These are phyloP conservation scores for Albifimbria verrucaria DNA, from an alignment of 2,329 filamentous ascomycete genomes.

Conservation along the genomic window DNA sequence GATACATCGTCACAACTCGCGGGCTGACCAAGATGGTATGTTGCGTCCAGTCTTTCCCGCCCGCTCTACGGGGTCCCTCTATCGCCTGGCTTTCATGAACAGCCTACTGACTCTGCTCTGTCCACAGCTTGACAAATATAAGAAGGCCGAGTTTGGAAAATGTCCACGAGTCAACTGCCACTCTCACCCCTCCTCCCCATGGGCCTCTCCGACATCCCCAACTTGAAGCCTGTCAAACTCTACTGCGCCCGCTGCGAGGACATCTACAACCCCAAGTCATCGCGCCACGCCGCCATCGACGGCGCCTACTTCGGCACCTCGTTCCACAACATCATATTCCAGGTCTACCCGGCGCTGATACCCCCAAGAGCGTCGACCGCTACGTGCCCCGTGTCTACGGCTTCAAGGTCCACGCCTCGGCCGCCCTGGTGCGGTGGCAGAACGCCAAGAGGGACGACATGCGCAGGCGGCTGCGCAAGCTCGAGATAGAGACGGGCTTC, in stretches of 20 bases:
- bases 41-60: constrained; percentile 5
- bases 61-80: constrained; percentile 1
- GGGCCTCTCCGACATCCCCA: constrained; percentile 86
- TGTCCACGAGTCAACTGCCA: constrained; percentile 96
- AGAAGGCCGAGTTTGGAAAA: constrained; percentile 96
- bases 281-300: constrained; percentile 90
- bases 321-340: constrained; percentile 99
- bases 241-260: constrained; percentile 98
- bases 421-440: constrained; percentile 89
- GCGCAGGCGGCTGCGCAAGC: constrained; percentile 68
- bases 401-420: constrained; percentile 90
- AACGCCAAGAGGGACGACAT: constrained; percentile 76
- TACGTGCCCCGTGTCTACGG: constrained; percentile 92
- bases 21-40: constrained; percentile 93
- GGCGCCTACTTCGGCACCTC: constrained; percentile 97
- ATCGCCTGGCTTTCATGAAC: constrained; percentile 2
- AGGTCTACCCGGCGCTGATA: constrained; percentile 89
- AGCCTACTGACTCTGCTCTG: constrained; percentile 2
- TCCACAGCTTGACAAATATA: constrained; percentile 93
- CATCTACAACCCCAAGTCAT: constrained; percentile 97
- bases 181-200: constrained; percentile 91
- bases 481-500: constrained; percentile 77
- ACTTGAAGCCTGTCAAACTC: constrained; percentile 87
- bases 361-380: constrained; percentile 81
- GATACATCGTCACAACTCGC: constrained; percentile 94